These are phyloP conservation scores for Raffaelea albimanens DNA, from an alignment of 2,329 filamentous ascomycete genomes.

Conservation along the genomic window DNA sequence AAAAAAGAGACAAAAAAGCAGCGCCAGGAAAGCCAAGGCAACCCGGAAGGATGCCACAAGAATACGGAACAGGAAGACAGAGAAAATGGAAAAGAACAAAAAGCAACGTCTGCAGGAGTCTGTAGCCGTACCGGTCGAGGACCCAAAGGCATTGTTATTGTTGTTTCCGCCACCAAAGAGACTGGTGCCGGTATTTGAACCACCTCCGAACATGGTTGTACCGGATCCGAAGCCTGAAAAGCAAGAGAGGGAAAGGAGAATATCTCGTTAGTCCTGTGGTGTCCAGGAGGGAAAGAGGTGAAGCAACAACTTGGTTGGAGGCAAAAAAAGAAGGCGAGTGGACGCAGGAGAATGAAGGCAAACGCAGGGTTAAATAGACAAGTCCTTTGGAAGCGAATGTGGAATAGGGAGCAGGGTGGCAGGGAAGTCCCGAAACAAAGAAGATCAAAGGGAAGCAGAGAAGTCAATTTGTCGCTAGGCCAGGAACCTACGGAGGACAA, in stretches of 20 bases:
- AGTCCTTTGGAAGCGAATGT: background rate
- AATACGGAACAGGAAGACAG: background rate
- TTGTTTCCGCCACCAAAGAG: conserved; percentile 31
- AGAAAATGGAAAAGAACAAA: background rate
- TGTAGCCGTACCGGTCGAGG: conserved; percentile 13
- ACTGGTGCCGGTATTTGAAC: conserved; percentile 24
- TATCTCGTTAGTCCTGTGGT: conserved; percentile 14
- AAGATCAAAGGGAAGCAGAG: conserved; percentile 1
- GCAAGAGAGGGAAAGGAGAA: conserved; percentile 5
- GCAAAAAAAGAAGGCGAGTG: background rate
- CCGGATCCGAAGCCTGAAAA: conserved; percentile 25
- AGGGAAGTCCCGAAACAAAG: background rate
- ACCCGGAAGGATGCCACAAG: background rate
- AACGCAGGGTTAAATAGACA: background rate
- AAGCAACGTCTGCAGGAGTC: background rate
- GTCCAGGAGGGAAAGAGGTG: conserved; percentile 4
- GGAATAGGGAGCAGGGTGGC: no score
- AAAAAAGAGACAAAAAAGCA: conserved; percentile 1
- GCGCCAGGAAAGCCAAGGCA: background rate
- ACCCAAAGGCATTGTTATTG: conserved; percentile 12
- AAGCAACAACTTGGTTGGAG: background rate
- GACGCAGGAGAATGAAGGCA: background rate
- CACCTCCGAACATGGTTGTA: conserved; percentile 25
- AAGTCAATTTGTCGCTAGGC: no score
- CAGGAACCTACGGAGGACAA: no score